Evolutionary conservation across 345 rosid species (phyloP).

Genomic region (Pistacia integerrima): DNA sequence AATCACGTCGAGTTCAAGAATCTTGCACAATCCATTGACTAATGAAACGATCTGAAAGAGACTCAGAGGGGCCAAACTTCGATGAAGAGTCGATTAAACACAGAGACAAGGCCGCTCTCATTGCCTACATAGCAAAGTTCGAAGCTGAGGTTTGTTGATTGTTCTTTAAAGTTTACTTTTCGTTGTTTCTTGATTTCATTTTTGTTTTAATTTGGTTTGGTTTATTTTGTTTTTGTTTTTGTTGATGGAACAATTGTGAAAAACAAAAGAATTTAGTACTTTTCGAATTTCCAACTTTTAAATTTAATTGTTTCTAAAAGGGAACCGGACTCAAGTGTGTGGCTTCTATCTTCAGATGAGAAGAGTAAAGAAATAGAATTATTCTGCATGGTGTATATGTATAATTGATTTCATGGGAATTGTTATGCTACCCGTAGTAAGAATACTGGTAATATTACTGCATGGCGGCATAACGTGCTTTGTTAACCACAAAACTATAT

Average conservation of each 20-base stretch:
- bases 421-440: background rate
- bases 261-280: background rate
- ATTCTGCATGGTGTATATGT: background rate
- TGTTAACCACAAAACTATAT: too few species aligned
- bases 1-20: slow-evolving; percentile 62
- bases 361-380: slow-evolving; percentile 1
- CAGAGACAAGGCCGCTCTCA: slow-evolving; percentile 83
- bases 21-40: slow-evolving; percentile 53
- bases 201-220: background rate
- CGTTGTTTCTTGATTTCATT: background rate
- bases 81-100: slow-evolving; percentile 81
- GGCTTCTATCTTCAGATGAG: background rate
- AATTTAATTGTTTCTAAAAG: background rate
- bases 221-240: background rate
- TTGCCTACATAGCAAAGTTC: slow-evolving; percentile 84
- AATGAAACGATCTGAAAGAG: slow-evolving; percentile 78
- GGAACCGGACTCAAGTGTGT: background rate
- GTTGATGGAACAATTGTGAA: background rate
- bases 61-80: slow-evolving; percentile 83
- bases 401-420: background rate
- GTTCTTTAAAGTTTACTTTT: background rate
- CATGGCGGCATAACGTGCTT: too few species aligned
- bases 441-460: background rate
- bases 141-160: slow-evolving; percentile 72
- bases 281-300: background rate